Base-by-base conservation (phyloP, 2,329 filamentous ascomycete species). In the Colletotrichum neosansevieriae region DNA sequence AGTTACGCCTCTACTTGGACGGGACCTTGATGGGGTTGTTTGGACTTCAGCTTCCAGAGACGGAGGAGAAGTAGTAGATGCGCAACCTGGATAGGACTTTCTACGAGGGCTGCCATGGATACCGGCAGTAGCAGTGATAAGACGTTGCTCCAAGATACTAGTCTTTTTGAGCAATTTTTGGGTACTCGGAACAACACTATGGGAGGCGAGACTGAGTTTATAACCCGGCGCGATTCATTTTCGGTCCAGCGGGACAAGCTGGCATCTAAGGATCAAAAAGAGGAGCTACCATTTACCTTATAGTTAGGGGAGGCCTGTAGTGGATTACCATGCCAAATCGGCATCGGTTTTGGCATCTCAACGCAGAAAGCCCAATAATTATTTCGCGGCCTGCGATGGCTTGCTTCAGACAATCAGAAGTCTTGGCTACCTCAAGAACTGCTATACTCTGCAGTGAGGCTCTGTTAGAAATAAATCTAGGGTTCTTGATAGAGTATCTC, bases 1-100 rank as follows among this genome's bases (percentile, higher is more conserved):
- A 47, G 44, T 19, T 47, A 19, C 44, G 44, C 44, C 15, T 47
- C 44, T 47, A 47, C 44, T 19, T 47, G 44, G 44, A 47, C n/a
- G 44, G 44, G n/a, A 17, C 44, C 10, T 47, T 47, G 44, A 47
- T 15, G n/a, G 44, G 44, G n/a, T 2, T 15, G n/a, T 47, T 47
- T 19, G 44, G 44, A 21, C 44, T 47, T 1, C 44, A 47, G 44
- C 44, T 47, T 47, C 44, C 44, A 19, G 44, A 13, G 4, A 47
- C 17, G 5, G 5, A 47, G n/a, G 44, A 47, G 44, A 19, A 47
- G 17, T 19, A 47, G 44, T 47, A 19, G 10, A n/a, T 3, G 44
- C n/a, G 44, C n/a, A 19, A 11, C 6, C 44, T 19, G 17, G 44
- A n/a, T 47, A 15, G 10, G 44, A 47, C 44, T 21, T 47, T 19